phyloP scores from a whole-genome alignment of 1,284 basidiomycete genomes.

The Ceraceosorus bombacis region DNA sequence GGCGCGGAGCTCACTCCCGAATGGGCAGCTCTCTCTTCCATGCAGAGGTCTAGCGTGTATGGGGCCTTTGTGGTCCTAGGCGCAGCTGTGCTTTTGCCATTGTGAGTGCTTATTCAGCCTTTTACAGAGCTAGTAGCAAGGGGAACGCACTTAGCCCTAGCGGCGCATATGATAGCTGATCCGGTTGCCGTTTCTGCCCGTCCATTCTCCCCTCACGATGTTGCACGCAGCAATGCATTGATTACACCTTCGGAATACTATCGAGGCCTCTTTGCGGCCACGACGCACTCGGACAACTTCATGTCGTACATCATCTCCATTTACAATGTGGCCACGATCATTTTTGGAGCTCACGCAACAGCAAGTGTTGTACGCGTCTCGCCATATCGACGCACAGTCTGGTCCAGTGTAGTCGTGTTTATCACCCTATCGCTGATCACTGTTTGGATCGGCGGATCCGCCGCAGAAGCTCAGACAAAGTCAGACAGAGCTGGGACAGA shows the following conservation, averaged over 20 bases:
- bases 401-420: conserved; percentile 1
- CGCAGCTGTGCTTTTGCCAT: conserved; percentile 12
- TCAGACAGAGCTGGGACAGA: not conserved
- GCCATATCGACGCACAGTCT: not conserved
- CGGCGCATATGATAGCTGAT: not conserved
- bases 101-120: conserved; percentile 2
- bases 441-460: conserved; percentile 17
- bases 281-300: conserved; percentile 26
- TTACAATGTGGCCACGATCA: conserved; percentile 36
- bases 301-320: conserved; percentile 37
- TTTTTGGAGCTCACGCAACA: conserved; percentile 25
- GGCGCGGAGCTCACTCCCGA: conserved; percentile 3
- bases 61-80: conserved; percentile 8
- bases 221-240: conserved; percentile 31
- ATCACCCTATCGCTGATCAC: conserved; percentile 12
- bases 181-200: not conserved
- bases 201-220: conserved; percentile 54
- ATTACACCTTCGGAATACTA: conserved; percentile 44
- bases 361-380: conserved; percentile 12
- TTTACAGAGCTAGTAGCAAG: no score
- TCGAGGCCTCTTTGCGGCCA: conserved; percentile 24
- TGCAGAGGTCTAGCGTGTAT: not conserved
- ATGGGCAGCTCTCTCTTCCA: not conserved
- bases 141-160: not conserved
- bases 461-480: conserved; percentile 1